phyloP scores from a whole-genome alignment of 2,329 filamentous ascomycete genomes.

The Fusarium tanahbumbuense region DNA sequence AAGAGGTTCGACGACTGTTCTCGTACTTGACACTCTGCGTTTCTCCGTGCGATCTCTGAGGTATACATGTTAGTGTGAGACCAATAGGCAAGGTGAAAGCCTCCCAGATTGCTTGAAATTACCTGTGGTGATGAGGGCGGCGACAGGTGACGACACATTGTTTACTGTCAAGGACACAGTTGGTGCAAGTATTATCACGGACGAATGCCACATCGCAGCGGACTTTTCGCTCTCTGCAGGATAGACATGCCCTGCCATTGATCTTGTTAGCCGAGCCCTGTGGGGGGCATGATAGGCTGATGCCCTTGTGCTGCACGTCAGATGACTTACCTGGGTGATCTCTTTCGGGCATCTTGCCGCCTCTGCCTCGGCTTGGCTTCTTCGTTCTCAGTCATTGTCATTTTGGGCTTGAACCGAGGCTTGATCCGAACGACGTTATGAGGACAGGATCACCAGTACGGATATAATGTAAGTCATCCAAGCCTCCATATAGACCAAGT shows the following conservation, averaged over 20 bases:
- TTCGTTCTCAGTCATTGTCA: background rate
- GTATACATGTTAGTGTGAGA: background rate
- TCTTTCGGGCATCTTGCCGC: background rate
- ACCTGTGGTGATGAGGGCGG: background rate
- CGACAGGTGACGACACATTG: background rate
- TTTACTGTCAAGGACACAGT: background rate
- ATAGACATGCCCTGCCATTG: background rate
- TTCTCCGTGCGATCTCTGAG: background rate
- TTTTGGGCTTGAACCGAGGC: background rate
- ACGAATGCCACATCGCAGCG: constrained; percentile 1
- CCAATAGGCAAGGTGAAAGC: accelerated
- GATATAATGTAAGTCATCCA: background rate
- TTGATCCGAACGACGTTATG: background rate
- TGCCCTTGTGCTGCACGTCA: too few relatives aligned
- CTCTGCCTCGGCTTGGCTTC: background rate
- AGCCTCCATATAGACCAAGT: background rate
- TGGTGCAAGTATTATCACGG: background rate
- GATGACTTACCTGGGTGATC: background rate
- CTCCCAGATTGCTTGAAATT: background rate
- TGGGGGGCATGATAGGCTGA: background rate
- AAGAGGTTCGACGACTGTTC: background rate
- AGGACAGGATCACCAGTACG: background rate
- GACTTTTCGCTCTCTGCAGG: constrained; percentile 1
- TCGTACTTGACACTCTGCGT: background rate
- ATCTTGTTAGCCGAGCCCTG: background rate